Evolutionary conservation across 768 basidiomycete genomes (phyloP).

Genomic region (Termitomyces sp.): DNA sequence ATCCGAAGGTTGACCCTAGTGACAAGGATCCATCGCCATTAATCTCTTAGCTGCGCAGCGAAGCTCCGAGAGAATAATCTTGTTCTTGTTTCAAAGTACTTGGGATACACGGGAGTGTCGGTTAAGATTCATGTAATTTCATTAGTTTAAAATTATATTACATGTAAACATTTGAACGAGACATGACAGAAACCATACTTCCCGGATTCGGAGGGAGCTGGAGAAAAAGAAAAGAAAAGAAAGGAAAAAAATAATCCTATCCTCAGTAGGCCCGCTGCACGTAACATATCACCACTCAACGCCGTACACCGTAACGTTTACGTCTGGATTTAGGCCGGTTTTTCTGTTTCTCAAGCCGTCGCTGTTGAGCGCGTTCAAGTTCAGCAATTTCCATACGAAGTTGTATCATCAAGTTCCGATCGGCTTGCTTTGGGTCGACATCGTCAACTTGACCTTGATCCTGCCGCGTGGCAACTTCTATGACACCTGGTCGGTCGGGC

Average conservation of each 20-base stretch:
- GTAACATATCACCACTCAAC: neutral
- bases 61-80: neutral
- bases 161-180: neutral
- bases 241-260: no score
- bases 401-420: neutral
- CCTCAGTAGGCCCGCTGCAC: neutral
- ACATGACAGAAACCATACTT: neutral
- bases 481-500: neutral
- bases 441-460: neutral
- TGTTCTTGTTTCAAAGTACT: neutral
- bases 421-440: neutral
- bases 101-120: neutral
- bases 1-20: neutral
- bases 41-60: neutral
- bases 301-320: neutral
- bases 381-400: neutral
- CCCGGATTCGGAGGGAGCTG: no score
- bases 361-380: neutral
- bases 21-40: neutral
- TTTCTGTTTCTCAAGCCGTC: neutral
- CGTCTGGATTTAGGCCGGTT: neutral
- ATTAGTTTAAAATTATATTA: no score
- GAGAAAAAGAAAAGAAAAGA: no score
- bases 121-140: no score
- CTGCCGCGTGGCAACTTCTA: neutral